Percentiles rank a stretch among this genome's conserved stretches.
Conservation (phyloP, 306 rosid genomes). For the Trifolium pratense region DNA sequence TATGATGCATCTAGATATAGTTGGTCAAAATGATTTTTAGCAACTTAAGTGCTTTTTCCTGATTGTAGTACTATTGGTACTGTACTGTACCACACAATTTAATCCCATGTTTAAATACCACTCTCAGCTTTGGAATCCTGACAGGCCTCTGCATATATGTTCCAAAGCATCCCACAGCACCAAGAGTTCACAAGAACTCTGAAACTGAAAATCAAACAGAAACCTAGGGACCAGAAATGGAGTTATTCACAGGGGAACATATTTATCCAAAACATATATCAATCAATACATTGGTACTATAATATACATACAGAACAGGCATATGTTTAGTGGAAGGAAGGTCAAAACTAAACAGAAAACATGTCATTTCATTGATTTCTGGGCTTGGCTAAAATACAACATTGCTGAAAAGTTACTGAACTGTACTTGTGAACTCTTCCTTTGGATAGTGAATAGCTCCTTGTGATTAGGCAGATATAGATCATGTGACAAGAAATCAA, state of each 20-base stretch:
- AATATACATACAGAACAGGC: conserved; percentile 24
- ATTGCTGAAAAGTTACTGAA: conserved; percentile 4
- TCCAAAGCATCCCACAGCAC: conserved; percentile 19
- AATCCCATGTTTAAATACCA: conserved; percentile 15
- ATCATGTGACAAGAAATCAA: conserved; percentile 36
- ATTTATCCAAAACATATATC: conserved; percentile 9
- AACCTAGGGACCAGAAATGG: conserved; percentile 21
- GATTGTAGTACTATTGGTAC: not conserved
- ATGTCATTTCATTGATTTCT: conserved; percentile 30
- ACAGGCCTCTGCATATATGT: conserved; percentile 17
- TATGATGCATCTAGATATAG: too few species aligned
- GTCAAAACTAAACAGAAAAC: conserved; percentile 39
- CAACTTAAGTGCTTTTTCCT: too few species aligned
- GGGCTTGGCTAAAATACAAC: conserved; percentile 14
- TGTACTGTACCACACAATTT: not conserved
- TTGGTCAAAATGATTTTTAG: too few species aligned
- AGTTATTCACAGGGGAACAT: conserved; percentile 32
- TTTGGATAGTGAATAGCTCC: conserved; percentile 20
- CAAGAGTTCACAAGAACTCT: conserved; percentile 23
- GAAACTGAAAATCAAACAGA: conserved; percentile 38
- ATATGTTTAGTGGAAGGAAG: not conserved
- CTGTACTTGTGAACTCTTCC: conserved; percentile 30
- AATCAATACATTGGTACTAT: conserved; percentile 21
- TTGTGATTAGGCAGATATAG: conserved; percentile 37
- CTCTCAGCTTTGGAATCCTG: conserved; percentile 35